phyloP scores from a whole-genome alignment of 768 basidiomycete genomes.

The Boletales sp. region DNA sequence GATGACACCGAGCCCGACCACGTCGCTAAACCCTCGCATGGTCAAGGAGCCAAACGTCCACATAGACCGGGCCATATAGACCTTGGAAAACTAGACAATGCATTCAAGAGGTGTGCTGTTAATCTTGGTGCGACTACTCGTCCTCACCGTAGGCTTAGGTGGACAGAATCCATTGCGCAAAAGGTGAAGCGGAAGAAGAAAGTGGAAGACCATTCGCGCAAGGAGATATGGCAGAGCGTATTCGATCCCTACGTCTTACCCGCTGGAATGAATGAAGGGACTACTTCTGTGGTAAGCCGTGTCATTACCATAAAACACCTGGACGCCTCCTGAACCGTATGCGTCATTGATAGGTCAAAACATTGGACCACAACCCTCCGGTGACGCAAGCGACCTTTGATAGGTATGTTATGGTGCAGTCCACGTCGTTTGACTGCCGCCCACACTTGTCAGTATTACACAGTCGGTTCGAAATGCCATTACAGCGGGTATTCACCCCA shows the following conservation, averaged over 20 bases:
- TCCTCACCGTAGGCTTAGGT: constrained; percentile 39
- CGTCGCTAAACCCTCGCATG: constrained; percentile 23
- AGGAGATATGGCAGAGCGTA: constrained; percentile 76
- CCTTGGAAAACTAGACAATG: constrained; percentile 73
- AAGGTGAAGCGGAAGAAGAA: constrained; percentile 82
- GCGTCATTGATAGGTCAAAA: constrained; percentile 54
- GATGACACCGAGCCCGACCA: constrained; percentile 27
- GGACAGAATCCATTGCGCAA: constrained; percentile 85
- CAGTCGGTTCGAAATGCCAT: constrained; percentile 69
- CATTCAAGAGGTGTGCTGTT: constrained; percentile 67
- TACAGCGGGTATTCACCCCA: constrained; percentile 76
- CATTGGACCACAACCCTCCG: constrained; percentile 74
- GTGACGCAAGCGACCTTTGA: constrained; percentile 75
- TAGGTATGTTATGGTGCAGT: constrained; percentile 41
- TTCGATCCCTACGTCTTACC: constrained; percentile 62
- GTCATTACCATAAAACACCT: neutral
- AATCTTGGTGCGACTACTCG: neutral
- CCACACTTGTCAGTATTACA: constrained; percentile 43
- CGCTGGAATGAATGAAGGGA: constrained; percentile 28
- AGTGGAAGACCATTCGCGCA: constrained; percentile 56
- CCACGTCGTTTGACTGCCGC: constrained; percentile 1
- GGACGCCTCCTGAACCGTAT: constrained; percentile 1
- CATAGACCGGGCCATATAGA: constrained; percentile 66
- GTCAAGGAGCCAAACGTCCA: constrained; percentile 29
- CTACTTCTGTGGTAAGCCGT: constrained; percentile 14